Evolutionary conservation across 805 yeast genomes (phyloP), one percentile per base, ranked within the genome.

Genomic region (Metschnikowia dekortorum): DNA sequence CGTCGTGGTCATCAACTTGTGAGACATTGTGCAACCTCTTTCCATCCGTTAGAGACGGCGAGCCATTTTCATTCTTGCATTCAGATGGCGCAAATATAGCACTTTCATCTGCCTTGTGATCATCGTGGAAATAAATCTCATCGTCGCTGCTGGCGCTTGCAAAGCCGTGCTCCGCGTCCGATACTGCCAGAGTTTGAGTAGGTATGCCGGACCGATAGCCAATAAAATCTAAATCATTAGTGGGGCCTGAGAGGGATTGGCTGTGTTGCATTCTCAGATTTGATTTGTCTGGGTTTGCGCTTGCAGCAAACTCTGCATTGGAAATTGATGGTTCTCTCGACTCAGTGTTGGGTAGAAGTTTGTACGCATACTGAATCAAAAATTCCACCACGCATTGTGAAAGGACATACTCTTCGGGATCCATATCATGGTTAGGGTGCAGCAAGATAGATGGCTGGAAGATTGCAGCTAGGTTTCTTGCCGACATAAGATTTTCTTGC

Each of bases 401-500:
- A 34, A 89, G 70, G 10, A 88, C 92, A 69, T 91, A 91, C 67
- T 94, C 97, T 32, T 83, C 89, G 0, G 97, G 97, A 39, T 85
- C 81, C 84, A 92, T 81, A 63, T 91, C 97, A 66, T 94, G 97
- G 56, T 78, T 80, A 5, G 97, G 96, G 66, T 92, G 98, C 8
- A 96, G 87, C 47, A 94, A 73, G 14, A 94, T 83, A n/a, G 96
- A 87, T 3, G 99, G 98, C 70, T 94, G 99, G 71, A 94, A 94
- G 50, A 94, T 88, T 1, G 98, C 96, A 1, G 98, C 96, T 55
- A 94, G 73, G 64, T 94, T 94, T 59, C 89, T 81, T 1, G 96
- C 88, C 1, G 97, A 83, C 99, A 94, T 94, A 55, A 89, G 73
- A 65, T 91, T 94, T 52, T 81, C 81, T 45, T 79, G 80, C 13